Percentiles rank a stretch among this genome's conserved stretches.
Evolutionary conservation across 1,284 basidiomycete genomes (phyloP).

Genomic region (Stereum hirsutum): DNA sequence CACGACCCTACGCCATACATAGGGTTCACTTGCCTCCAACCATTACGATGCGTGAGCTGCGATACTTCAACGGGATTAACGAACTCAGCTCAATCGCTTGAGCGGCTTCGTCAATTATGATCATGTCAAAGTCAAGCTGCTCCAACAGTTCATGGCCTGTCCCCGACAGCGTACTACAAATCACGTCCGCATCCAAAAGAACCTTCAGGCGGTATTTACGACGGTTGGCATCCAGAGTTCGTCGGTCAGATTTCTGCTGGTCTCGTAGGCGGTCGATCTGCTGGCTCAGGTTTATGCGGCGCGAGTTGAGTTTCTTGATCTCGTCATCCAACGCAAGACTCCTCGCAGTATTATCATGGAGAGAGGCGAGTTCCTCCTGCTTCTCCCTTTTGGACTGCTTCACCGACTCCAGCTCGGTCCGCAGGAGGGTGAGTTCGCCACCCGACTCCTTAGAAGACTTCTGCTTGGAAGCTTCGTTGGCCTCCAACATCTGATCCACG

Average conservation of each 20-base stretch:
- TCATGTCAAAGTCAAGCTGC: constrained; percentile 86
- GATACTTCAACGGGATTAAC: constrained; percentile 93
- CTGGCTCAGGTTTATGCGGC: constrained; percentile 55
- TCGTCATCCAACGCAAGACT: constrained; percentile 53
- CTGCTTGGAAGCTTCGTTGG: constrained; percentile 25
- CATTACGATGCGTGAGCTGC: constrained; percentile 81
- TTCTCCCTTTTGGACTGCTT: constrained; percentile 56
- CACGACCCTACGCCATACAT: constrained; percentile 12
- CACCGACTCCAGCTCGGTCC: constrained; percentile 60
- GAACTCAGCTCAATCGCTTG: constrained; percentile 96
- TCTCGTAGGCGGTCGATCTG: constrained; percentile 76
- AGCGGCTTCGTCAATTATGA: constrained; percentile 97
- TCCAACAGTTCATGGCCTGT: constrained; percentile 87
- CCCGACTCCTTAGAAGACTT: constrained; percentile 35
- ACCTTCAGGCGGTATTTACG: constrained; percentile 70
- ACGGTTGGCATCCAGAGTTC: constrained; percentile 71
- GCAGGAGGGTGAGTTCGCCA: constrained; percentile 52
- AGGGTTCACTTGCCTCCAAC: constrained; percentile 64
- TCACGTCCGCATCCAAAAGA: constrained; percentile 85
- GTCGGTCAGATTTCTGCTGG: constrained; percentile 65
- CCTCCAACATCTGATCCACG: constrained; percentile 70
- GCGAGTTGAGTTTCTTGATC: constrained; percentile 57
- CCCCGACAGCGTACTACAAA: constrained; percentile 91
- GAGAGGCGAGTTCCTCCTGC: constrained; percentile 47
- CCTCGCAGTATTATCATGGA: constrained; percentile 42